Base-by-base conservation (phyloP, 2,329 filamentous ascomycete species). In the Neofusicoccum laricinum region DNA sequence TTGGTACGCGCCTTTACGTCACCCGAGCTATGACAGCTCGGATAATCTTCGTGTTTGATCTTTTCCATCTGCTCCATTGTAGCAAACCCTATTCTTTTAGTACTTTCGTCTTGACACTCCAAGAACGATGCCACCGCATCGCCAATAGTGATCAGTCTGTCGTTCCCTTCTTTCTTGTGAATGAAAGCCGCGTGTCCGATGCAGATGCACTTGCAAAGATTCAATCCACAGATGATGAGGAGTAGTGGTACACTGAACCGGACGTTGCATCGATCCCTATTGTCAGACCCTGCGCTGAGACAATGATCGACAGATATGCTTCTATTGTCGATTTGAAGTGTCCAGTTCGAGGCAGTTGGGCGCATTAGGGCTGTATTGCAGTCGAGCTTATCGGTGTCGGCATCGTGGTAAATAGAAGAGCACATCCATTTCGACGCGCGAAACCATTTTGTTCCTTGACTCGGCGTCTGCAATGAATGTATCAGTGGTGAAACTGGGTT, bases 101-200 rank as follows among this genome's bases (percentile, higher is more conserved):
- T 45, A 6, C 8, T 17, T 19, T 17, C 45, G 61, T 72, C 72
- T 11, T 68, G 63, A 14, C 63, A 14, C 12, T 66, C 62, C 2
- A 73, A 53, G 49, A 71, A 75, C 11, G 68, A 71, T 10, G 65
- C 46, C 11, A 73, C 65, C 0, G 70, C 73, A 65, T 72, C 73
- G 7, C 68, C 72, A 12, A 71, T 67, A 3, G 69, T 73, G 17
- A 72, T 67, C 32, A 40, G 51, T 7, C 15, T n/a, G 1, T 10
- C 17, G 2, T 30, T 5, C 25, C 7, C 25, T 30, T 30, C 7
- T 30, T 30, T 30, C 1, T 8, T 19, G 11, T 55, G 51, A 7
- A 25, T 40, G 34, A n/a, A 40, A 21, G 32, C 36, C 10, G 36
- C 30, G 36, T 55, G 41, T 4, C 12, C 11, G 25, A 55, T 55